A percentile compares a stretch with the other conserved stretches of the same genome.
These are phyloP conservation scores for Citrus unshiu DNA, from an alignment of 345 rosid genomes.

Conservation along the genomic window DNA sequence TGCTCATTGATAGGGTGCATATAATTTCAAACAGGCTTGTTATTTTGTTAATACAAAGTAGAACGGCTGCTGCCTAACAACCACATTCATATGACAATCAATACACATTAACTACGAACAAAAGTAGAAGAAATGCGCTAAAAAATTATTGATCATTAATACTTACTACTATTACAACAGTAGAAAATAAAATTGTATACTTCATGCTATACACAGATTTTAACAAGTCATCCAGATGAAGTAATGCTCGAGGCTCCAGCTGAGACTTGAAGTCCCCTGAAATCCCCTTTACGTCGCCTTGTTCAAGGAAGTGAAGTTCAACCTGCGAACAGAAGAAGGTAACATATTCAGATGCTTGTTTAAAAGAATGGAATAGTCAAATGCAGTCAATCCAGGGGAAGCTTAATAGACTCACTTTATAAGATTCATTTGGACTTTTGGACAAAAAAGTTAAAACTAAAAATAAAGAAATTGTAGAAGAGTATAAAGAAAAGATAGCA, in stretches of 20 bases:
- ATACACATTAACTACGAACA: background rate
- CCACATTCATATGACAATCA: background rate
- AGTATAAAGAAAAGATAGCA: background rate
- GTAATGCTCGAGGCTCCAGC: background rate
- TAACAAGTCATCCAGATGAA: background rate
- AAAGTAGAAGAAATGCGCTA: background rate
- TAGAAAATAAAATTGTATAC: background rate
- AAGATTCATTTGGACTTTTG: background rate
- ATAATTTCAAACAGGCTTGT: too few relatives aligned
- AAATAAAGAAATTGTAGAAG: background rate
- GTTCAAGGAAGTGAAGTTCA: conserved; percentile 75
- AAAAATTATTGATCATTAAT: background rate
- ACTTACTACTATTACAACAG: background rate
- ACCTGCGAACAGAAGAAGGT: conserved; percentile 36
- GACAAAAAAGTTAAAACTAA: too few relatives aligned
- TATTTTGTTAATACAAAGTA: background rate
- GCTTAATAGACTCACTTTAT: background rate
- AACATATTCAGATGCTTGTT: background rate
- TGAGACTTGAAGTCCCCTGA: conserved; percentile 1
- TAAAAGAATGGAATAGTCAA: background rate
- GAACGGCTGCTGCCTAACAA: background rate
- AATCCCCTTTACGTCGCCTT: conserved; percentile 47
- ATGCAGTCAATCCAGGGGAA: background rate
- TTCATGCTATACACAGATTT: conserved; percentile 5
- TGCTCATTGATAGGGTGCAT: too few relatives aligned